phyloP scores from a whole-genome alignment of 768 basidiomycete species.

The Phaeotremella skinneri region DNA sequence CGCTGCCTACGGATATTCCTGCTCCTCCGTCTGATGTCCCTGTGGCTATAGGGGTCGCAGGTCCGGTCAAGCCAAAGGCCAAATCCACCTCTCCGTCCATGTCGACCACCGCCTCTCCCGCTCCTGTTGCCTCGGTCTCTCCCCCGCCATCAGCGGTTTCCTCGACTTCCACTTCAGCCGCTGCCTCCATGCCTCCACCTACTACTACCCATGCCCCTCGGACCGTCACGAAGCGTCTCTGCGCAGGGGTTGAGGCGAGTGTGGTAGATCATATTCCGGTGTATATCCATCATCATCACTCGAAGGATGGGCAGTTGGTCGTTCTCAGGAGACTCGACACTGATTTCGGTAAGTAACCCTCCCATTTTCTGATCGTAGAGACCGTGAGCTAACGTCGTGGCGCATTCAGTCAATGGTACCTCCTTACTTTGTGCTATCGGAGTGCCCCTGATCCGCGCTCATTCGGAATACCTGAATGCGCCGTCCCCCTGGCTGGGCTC shows the following conservation, averaged over 20 bases:
- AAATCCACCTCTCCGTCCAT: slow-evolving; percentile 9
- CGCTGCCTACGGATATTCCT: slow-evolving; percentile 1
- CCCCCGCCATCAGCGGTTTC: slow-evolving; percentile 3
- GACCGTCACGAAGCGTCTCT: slow-evolving; percentile 19
- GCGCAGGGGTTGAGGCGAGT: slow-evolving; percentile 36
- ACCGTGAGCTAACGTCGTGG: background rate
- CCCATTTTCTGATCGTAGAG: background rate
- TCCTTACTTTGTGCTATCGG: slow-evolving; percentile 35
- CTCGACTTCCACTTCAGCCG: background rate
- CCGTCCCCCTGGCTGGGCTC: slow-evolving; percentile 17
- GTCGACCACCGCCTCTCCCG: background rate
- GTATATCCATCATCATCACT: slow-evolving; percentile 24
- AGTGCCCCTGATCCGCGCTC: slow-evolving; percentile 18
- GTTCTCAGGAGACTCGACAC: slow-evolving; percentile 38
- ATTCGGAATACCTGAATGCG: slow-evolving; percentile 25
- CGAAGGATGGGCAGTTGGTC: slow-evolving; percentile 12
- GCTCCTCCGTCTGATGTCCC: background rate
- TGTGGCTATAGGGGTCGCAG: too few relatives aligned
- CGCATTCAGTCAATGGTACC: slow-evolving; percentile 34
- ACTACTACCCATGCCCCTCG: background rate
- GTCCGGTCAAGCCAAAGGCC: background rate
- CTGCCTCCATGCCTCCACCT: slow-evolving; percentile 1
- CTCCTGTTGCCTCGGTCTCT: background rate
- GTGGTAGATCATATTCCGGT: slow-evolving; percentile 43
- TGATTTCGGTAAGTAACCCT: slow-evolving; percentile 37